Conservation (phyloP, 768 basidiomycete species). For the Tulasnella calospora region DNA sequence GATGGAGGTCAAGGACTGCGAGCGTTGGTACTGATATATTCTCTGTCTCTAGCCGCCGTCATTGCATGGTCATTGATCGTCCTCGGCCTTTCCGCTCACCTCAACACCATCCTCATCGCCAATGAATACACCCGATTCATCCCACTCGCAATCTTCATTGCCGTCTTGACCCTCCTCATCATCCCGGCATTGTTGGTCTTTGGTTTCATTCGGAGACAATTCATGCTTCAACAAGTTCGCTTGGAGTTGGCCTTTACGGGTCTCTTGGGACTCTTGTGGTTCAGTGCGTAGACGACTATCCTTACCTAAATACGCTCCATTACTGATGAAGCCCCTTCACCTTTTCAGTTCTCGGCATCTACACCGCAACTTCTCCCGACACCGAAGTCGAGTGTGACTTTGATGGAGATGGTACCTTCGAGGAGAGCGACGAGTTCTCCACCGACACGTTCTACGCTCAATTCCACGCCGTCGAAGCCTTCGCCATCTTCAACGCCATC, state of each 20-base stretch:
- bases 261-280: conserved; percentile 70
- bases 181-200: conserved; percentile 63
- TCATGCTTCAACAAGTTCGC: conserved; percentile 32
- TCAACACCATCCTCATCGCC: conserved; percentile 41
- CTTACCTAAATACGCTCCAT: too few relatives aligned
- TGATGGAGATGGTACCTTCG: conserved; percentile 45
- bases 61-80: conserved; percentile 73
- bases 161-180: conserved; percentile 62
- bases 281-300: conserved; percentile 52
- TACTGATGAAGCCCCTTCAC: conserved; percentile 24
- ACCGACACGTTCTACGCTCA: conserved; percentile 87
- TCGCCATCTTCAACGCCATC: conserved; percentile 70
- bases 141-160: conserved; percentile 79
- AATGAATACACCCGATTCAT: conserved; percentile 62
- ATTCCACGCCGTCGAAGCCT: conserved; percentile 75
- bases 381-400: conserved; percentile 81
- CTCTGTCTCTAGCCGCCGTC: conserved; percentile 49
- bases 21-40: conserved; percentile 11
- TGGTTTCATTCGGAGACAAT: conserved; percentile 54
- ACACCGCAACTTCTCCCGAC: conserved; percentile 65
- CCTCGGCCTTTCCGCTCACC: conserved; percentile 72
- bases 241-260: conserved; percentile 69
- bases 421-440: conserved; percentile 56
- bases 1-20: too few relatives aligned
- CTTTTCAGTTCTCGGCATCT: conserved; percentile 64